These are phyloP conservation scores for Ciborinia camelliae DNA, from an alignment of 2,329 filamentous ascomycete genomes.

Conservation along the genomic window DNA sequence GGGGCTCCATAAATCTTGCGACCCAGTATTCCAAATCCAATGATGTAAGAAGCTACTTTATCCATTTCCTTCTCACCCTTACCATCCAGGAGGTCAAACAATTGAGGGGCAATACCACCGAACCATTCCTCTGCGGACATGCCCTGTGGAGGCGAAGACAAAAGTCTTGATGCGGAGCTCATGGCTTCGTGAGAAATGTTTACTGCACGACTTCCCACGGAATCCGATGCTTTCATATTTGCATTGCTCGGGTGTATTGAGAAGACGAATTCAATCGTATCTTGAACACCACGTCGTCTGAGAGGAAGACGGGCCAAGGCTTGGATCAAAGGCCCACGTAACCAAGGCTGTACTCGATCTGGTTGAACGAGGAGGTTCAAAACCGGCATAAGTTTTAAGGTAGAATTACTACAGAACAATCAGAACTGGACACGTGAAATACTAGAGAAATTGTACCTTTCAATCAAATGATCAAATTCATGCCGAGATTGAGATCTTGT, in stretches of 20 bases:
- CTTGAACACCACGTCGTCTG: slow-evolving; percentile 59
- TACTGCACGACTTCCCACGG: slow-evolving; percentile 47
- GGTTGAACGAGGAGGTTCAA: slow-evolving; percentile 64
- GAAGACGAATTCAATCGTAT: slow-evolving; percentile 68
- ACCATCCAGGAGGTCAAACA: slow-evolving; percentile 61
- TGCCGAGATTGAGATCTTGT: slow-evolving; percentile 13
- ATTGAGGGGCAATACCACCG: slow-evolving; percentile 55
- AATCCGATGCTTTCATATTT: slow-evolving; percentile 22
- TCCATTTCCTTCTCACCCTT: slow-evolving; percentile 54
- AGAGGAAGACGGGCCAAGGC: slow-evolving; percentile 60
- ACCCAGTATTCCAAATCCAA: slow-evolving; percentile 64
- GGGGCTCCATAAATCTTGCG: slow-evolving; percentile 62
- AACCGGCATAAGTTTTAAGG: slow-evolving; percentile 56
- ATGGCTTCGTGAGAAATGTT: slow-evolving; percentile 67
- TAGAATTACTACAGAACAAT: slow-evolving; percentile 40
- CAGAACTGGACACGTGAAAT: slow-evolving; percentile 15
- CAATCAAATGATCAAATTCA: slow-evolving; percentile 23
- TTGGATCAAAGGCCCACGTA: slow-evolving; percentile 54
- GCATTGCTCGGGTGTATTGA: slow-evolving; percentile 55
- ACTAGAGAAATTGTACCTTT: slow-evolving; percentile 23
- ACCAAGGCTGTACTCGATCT: slow-evolving; percentile 54
- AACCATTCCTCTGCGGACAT: slow-evolving; percentile 59
- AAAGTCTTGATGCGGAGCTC: slow-evolving; percentile 57
- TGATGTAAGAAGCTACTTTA: slow-evolving; percentile 58
- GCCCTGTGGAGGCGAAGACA: slow-evolving; percentile 56